Evolutionary conservation across 768 basidiomycete genomes (phyloP).

Genomic region (Psilocybe azurescens): DNA sequence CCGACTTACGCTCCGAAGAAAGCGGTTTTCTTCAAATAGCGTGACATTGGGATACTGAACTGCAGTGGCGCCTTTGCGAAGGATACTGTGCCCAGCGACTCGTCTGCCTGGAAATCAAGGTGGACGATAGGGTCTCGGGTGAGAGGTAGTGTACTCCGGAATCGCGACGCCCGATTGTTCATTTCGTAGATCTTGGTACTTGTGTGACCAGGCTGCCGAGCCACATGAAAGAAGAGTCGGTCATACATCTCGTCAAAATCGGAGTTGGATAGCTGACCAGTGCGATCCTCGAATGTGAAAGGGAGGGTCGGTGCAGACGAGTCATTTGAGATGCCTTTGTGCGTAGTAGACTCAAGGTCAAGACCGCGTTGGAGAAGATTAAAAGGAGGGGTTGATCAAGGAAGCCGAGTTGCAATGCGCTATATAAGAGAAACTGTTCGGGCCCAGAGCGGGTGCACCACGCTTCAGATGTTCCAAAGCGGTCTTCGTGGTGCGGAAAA

Average conservation of each 20-base stretch:
- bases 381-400: background rate
- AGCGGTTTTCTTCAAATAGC: slow-evolving; percentile 66
- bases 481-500: slow-evolving; percentile 21
- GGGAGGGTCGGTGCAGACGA: slow-evolving; percentile 37
- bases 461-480: slow-evolving; percentile 20
- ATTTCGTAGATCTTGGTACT: slow-evolving; percentile 68
- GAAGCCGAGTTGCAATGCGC: background rate
- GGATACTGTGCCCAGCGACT: slow-evolving; percentile 63
- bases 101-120: slow-evolving; percentile 64
- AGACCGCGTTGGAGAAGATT: background rate
- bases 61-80: slow-evolving; percentile 49
- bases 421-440: slow-evolving; percentile 22
- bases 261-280: slow-evolving; percentile 55
- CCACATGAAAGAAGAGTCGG: slow-evolving; percentile 70
- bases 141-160: slow-evolving; percentile 58
- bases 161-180: slow-evolving; percentile 65
- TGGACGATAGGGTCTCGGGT: slow-evolving; percentile 57
- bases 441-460: slow-evolving; percentile 23
- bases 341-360: background rate
- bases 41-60: slow-evolving; percentile 60
- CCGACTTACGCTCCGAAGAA: slow-evolving; percentile 67
- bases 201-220: slow-evolving; percentile 48
- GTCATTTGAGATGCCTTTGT: slow-evolving; percentile 7
- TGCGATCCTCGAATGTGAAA: slow-evolving; percentile 72
- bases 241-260: slow-evolving; percentile 85